Evolutionary conservation across 192 early-diverging fungal species (phyloP), one percentile per base, ranked within the genome.

Genomic region (Pilobolus umbonatus): DNA sequence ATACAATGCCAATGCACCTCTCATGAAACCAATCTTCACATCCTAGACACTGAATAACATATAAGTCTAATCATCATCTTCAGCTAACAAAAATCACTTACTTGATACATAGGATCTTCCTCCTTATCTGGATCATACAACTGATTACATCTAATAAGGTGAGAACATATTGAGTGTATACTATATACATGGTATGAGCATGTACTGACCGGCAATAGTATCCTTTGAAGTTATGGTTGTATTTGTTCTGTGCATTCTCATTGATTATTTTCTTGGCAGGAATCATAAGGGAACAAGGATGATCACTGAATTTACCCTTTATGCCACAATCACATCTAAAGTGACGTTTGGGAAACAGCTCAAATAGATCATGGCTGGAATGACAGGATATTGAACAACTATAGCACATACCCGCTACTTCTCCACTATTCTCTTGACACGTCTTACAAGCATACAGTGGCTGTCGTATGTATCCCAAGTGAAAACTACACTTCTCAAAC

Each of bases 311-410:
- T 35, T 80, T 76, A 36, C 77, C 69, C 5, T 40, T 19, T 0
- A 87, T 86, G 5, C 92, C 95, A 50, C 95, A 98, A 73, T 95
- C 92, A 69, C 95, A 98, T 12, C 86, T 78, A 66, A 97, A 97
- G 54, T 74, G 60, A 1, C 93, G 74, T 52, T 93, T 92, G 5
- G 84, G 80, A 64, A 93, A 93, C 46, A 95, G 68, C 68, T 98
- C 93, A 34, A 92, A 77, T 11, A 94, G 72, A 7, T 94, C 81
- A 68, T 93, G 90, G 38, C 76, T 84, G 7, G 79, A 59, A 61
- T 89, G 87, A 60, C 87, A 91, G 29, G 83, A 75, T 38, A 91
- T 89, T 52, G 85, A 87, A 55, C 89, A 91, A 26, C 84, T 83
- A 64, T 89, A 89, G 65, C 89, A 89, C 66, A 85, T 79, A 22